Conservation (phyloP, 768 basidiomycete species). For the Mycena polygramma region DNA sequence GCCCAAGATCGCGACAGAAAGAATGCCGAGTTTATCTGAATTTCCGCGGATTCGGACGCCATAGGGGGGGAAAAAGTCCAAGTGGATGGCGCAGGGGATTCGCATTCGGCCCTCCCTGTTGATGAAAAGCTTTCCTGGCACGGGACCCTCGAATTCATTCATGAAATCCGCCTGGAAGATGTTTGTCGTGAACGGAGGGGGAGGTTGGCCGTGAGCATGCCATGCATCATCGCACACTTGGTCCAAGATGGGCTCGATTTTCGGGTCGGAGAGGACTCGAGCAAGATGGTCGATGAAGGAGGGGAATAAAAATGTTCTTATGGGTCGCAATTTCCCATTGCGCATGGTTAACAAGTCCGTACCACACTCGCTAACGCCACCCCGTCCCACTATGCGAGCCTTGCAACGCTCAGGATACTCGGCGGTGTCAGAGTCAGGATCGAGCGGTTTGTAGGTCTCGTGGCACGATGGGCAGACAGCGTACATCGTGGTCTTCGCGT, state of each 20-base stretch:
- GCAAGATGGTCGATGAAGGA: slow-evolving; percentile 43
- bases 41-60: slow-evolving; percentile 34
- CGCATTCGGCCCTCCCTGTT: neutral
- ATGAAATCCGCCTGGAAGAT: neutral
- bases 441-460: slow-evolving; percentile 18
- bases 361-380: slow-evolving; percentile 1
- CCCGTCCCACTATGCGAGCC: neutral
- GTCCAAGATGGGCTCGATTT: slow-evolving; percentile 27
- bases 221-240: slow-evolving; percentile 18
- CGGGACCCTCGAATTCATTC: neutral
- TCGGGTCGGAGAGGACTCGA: slow-evolving; percentile 31
- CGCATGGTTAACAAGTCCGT: slow-evolving; percentile 1
- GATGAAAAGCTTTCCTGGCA: neutral
- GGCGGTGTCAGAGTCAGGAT: neutral
- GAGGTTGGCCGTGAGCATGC: neutral
- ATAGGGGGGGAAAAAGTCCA: slow-evolving; percentile 47
- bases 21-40: slow-evolving; percentile 40
- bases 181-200: neutral
- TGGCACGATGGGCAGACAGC: slow-evolving; percentile 34
- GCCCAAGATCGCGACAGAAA: slow-evolving; percentile 44
- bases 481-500: slow-evolving; percentile 22
- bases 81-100: slow-evolving; percentile 18
- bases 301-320: slow-evolving; percentile 29
- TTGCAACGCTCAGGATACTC: neutral
- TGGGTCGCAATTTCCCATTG: slow-evolving; percentile 22